These are phyloP conservation scores for Candida krabiensis DNA, from an alignment of 805 yeast genomes.

Conservation along the genomic window DNA sequence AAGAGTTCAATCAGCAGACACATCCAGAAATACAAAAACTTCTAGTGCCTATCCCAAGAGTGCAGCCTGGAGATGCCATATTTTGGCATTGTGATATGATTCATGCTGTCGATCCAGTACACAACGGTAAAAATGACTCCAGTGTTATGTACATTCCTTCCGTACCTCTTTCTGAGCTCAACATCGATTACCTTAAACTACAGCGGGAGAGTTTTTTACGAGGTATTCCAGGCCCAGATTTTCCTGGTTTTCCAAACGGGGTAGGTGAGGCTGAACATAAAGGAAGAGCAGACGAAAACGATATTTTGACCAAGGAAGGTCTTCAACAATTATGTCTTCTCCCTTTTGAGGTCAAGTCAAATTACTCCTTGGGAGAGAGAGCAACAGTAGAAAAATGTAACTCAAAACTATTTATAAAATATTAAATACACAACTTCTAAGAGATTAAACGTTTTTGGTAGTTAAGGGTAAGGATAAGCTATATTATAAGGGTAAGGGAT, in stretches of 20 bases:
- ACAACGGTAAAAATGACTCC: slow-evolving; percentile 35
- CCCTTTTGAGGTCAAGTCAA: not conserved
- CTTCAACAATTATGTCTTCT: not conserved
- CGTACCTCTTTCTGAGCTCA: slow-evolving; percentile 30
- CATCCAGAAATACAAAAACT: slow-evolving; percentile 33
- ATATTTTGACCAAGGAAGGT: not conserved
- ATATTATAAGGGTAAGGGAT: too few species aligned
- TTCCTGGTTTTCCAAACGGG: slow-evolving; percentile 9
- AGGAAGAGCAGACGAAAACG: not conserved
- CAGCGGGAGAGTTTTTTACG: slow-evolving; percentile 25
- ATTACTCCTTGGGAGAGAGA: not conserved
- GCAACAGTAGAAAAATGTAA: not conserved
- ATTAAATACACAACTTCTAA: not conserved
- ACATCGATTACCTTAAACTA: slow-evolving; percentile 17
- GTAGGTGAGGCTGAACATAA: not conserved
- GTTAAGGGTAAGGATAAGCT: too few species aligned
- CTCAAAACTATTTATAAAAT: not conserved
- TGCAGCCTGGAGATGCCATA: slow-evolving; percentile 43
- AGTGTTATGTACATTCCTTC: slow-evolving; percentile 40
- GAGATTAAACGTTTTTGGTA: too few species aligned
- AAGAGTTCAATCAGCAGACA: slow-evolving; percentile 36
- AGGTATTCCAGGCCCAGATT: slow-evolving; percentile 29
- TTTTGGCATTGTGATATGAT: slow-evolving; percentile 44
- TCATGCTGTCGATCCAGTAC: slow-evolving; percentile 41
- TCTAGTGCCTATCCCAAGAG: slow-evolving; percentile 38